Evolutionary conservation across 768 basidiomycete species (phyloP), one percentile per base, ranked within the genome.

Genomic region (Hypholoma fasciculare): DNA sequence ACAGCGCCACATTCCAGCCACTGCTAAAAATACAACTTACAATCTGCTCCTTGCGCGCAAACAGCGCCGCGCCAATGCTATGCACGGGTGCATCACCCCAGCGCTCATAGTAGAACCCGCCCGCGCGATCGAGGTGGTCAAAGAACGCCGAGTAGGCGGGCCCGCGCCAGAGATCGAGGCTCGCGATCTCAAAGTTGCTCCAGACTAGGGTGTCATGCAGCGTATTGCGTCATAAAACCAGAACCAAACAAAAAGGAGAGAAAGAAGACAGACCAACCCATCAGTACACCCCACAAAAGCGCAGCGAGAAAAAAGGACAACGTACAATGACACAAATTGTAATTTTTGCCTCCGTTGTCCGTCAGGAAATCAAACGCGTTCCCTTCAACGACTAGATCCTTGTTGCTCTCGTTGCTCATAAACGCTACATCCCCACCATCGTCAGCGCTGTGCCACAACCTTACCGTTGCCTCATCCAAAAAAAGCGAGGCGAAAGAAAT

Each of bases 21-120:
- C 6, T 3, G 30, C 7, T 5, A 34, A 34, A 34, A 34, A 30
- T 11, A 49, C 12, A 20, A 54, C 52, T 44, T 27, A 54, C 52
- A 23, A 94, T 77, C 64, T 89, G 85, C n/a, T 86, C 81, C 63
- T 84, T 86, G 19, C 75, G 72, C 3, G 85, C 80, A 64, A 94
- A 89, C 23, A 94, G 72, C 0, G 90, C 82, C 1, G 87, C 92
- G 3, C 84, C 92, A 54, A 94, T 90, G 37, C 86, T 88, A 66
- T 95, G 93, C 0, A 95, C 88, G 0, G 91, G 92, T 0, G 92
- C 93, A 67, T 94, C 93, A 11, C 92, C 92, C 90, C 89, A 90
- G 9, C 89, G 82, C 82, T 89, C 87, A 60, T 87, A 88, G 69
- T 88, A 89, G 71, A 88, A 88, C 4, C 88, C 87, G 13, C 88